These are phyloP conservation scores for Volvox reticuliferus DNA, from an alignment of 139 green algal genomes.

Conservation along the genomic window DNA sequence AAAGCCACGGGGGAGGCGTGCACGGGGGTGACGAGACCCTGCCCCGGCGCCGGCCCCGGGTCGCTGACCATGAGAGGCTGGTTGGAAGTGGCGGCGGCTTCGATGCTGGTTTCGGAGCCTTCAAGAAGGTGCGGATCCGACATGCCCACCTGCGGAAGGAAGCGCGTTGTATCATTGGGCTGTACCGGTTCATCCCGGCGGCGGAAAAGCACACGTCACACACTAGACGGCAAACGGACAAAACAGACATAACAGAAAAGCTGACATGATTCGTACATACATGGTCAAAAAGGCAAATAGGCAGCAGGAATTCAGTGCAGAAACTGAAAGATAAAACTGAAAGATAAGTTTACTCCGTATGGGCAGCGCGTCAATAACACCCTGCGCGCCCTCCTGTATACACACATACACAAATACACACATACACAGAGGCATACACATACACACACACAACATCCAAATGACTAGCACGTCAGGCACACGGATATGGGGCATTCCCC, in stretches of 20 bases:
- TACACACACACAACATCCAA: not conserved
- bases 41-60: not conserved
- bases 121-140: conserved; percentile 31
- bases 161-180: too few relatives aligned
- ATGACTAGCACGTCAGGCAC: not conserved
- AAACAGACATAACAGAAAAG: too few relatives aligned
- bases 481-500: not conserved
- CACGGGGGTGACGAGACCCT: not conserved
- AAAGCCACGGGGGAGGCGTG: not conserved
- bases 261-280: too few relatives aligned
- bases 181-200: too few relatives aligned
- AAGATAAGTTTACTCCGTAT: too few relatives aligned
- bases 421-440: not conserved
- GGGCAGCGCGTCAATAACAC: too few relatives aligned
- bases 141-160: conserved; percentile 2
- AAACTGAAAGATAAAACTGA: too few relatives aligned
- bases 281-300: too few relatives aligned
- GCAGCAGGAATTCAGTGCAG: too few relatives aligned
- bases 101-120: conserved; percentile 44
- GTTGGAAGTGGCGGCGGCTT: not conserved
- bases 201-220: too few relatives aligned
- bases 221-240: too few relatives aligned
- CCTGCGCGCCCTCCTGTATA: too few relatives aligned
- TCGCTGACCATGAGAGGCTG: conserved; percentile 14
- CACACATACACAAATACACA: not conserved